Percentiles rank a stretch among this genome's conserved stretches.
These are phyloP conservation scores for Microglena sp. DNA, from an alignment of 139 green algal species.

Conservation along the genomic window DNA sequence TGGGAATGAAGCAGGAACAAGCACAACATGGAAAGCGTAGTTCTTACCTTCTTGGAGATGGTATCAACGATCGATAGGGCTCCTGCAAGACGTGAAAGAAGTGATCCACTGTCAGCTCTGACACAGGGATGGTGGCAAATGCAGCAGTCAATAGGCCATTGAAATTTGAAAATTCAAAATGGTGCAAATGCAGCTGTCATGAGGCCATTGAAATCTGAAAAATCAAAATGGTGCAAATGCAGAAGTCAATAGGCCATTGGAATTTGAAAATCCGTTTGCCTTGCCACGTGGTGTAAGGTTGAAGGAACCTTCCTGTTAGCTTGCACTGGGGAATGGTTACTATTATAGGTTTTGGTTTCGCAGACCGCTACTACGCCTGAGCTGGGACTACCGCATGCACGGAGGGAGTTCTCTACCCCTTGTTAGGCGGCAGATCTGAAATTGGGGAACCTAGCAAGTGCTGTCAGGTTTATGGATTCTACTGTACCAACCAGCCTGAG, in stretches of 20 bases:
- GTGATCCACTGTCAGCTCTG: background rate
- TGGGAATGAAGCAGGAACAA: background rate
- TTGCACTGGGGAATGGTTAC: too few species aligned
- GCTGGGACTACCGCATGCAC: background rate
- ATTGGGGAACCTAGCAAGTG: too few species aligned
- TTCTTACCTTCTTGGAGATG: background rate
- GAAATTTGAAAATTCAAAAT: background rate
- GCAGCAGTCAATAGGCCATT: background rate
- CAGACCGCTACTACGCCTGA: too few species aligned
- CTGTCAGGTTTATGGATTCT: background rate
- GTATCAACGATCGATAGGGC: background rate
- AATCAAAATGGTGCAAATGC: too few species aligned
- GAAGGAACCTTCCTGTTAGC: too few species aligned
- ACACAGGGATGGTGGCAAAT: background rate
- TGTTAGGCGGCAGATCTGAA: background rate
- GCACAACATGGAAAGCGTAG: background rate
- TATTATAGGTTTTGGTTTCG: too few species aligned
- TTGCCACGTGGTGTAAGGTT: too few species aligned
- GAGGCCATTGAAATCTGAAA: too few species aligned
- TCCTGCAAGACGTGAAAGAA: too few species aligned
- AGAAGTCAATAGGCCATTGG: background rate
- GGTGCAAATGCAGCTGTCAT: too few species aligned
- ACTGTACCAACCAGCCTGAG: constrained; percentile 1
- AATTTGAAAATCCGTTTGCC: background rate
- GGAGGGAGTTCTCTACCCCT: background rate